These are phyloP conservation scores for Curvularia sp. DNA, from an alignment of 2,329 filamentous ascomycete genomes.

Conservation along the genomic window DNA sequence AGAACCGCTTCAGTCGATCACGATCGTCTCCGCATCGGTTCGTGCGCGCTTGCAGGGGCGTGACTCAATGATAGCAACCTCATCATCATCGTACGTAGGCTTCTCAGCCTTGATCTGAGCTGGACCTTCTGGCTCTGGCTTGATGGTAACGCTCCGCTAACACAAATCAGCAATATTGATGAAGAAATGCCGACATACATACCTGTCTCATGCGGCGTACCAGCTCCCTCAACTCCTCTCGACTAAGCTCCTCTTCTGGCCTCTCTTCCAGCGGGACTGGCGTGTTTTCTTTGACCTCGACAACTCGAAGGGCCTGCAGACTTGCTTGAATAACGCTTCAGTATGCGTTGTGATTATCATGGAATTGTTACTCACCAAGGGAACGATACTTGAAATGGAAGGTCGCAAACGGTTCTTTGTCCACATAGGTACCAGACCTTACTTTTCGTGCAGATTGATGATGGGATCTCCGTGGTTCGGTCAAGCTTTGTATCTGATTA, in stretches of 20 bases:
- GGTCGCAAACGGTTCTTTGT: constrained; percentile 9
- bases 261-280: constrained; percentile 2
- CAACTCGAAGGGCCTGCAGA: constrained; percentile 7
- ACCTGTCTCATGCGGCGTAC: constrained; percentile 11
- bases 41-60: constrained; percentile 13
- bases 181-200: not conserved
- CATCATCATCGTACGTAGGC: constrained; percentile 2
- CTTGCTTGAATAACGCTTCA: not conserved
- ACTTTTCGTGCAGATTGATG: not conserved
- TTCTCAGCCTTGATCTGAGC: constrained; percentile 10
- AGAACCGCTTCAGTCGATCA: not conserved
- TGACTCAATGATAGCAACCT: constrained; percentile 6
- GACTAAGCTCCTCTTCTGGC: constrained; percentile 6
- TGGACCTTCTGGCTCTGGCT: not conserved
- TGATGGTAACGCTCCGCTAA: constrained; percentile 3
- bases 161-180: constrained; percentile 1
- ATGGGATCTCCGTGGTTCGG: not conserved
- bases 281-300: not conserved
- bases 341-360: not conserved
- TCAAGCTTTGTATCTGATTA: not conserved
- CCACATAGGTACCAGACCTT: not conserved
- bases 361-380: constrained; percentile 6
- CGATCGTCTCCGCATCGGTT: constrained; percentile 3
- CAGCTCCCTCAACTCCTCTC: constrained; percentile 8
- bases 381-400: constrained; percentile 21